Conservation (phyloP, 1,284 basidiomycete genomes). For the Tetrapyrgos nigripes region DNA sequence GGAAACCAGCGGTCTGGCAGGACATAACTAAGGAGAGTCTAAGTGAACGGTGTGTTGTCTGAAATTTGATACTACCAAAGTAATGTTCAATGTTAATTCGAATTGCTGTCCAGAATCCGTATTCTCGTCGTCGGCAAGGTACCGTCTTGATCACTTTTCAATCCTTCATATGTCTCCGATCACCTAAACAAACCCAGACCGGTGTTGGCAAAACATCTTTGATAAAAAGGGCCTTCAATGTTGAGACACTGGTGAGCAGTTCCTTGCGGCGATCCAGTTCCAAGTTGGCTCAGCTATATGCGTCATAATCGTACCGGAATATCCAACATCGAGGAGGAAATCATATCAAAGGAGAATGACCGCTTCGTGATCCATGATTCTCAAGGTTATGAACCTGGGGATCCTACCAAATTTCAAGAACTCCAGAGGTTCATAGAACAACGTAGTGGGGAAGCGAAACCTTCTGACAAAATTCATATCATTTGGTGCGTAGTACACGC, state of each 20-base stretch:
- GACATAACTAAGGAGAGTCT: too few species aligned
- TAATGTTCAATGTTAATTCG: too few species aligned
- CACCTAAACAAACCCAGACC: conserved; percentile 1
- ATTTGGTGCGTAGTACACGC: conserved; percentile 25
- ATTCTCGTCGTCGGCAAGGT: conserved; percentile 20
- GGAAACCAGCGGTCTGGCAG: too few species aligned
- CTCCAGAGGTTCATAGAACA: conserved; percentile 28
- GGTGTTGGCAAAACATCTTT: conserved; percentile 32
- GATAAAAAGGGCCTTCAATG: conserved; percentile 30
- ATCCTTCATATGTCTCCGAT: too few species aligned
- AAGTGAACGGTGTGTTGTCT: too few species aligned
- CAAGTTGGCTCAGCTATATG: background rate
- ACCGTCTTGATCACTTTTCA: too few species aligned
- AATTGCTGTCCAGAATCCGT: conserved; percentile 13
- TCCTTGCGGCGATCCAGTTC: background rate
- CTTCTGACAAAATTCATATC: conserved; percentile 34
- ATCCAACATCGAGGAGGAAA: conserved; percentile 30
- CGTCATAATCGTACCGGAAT: conserved; percentile 21
- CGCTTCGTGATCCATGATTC: conserved; percentile 36
- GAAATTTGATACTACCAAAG: too few species aligned
- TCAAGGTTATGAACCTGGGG: conserved; percentile 33
- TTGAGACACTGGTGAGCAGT: conserved; percentile 22
- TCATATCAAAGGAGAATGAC: conserved; percentile 28
- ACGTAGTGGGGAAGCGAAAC: conserved; percentile 10
- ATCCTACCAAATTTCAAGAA: conserved; percentile 26